Conservation (phyloP, 2,329 filamentous ascomycete species). For the Chaetomiaceae sp. region DNA sequence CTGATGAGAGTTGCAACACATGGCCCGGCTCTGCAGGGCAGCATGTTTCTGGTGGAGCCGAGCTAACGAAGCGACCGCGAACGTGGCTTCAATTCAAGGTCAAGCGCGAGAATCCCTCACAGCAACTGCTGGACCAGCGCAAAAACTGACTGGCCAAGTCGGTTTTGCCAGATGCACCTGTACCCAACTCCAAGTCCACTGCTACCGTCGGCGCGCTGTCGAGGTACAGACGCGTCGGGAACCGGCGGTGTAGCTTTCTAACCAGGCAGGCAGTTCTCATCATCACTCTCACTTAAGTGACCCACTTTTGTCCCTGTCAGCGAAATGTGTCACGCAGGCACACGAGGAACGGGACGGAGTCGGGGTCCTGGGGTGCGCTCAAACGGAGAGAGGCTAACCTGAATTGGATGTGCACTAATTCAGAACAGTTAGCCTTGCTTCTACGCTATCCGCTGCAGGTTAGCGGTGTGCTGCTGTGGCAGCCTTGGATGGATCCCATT, state of each 20-base stretch:
- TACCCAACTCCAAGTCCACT: constrained; percentile 25
- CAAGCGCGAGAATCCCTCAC: not conserved
- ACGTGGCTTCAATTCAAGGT: constrained; percentile 24
- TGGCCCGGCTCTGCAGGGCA: constrained; percentile 14
- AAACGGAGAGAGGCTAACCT: not conserved
- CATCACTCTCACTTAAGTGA: constrained; percentile 2
- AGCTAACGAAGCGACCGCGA: constrained; percentile 7
- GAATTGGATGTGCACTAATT: not conserved
- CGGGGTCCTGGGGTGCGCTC: no score
- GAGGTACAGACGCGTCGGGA: constrained; percentile 12
- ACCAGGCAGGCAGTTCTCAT: no score
- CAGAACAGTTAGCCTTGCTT: not conserved
- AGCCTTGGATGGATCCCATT: constrained; percentile 22
- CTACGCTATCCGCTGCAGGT: constrained; percentile 3
- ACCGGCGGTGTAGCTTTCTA: constrained; percentile 26
- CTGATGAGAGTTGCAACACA: constrained; percentile 1
- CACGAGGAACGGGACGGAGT: no score
- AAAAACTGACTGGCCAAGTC: constrained; percentile 9
- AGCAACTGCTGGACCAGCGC: not conserved
- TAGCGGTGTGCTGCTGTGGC: constrained; percentile 21
- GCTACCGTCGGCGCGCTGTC: constrained; percentile 4
- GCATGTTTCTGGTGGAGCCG: constrained; percentile 10
- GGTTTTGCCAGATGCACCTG: constrained; percentile 20
- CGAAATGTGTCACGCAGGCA: not conserved
- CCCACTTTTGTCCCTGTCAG: not conserved